Conservation (phyloP, 495 filamentous ascomycete genomes). For the Pyrenula aspistea region DNA sequence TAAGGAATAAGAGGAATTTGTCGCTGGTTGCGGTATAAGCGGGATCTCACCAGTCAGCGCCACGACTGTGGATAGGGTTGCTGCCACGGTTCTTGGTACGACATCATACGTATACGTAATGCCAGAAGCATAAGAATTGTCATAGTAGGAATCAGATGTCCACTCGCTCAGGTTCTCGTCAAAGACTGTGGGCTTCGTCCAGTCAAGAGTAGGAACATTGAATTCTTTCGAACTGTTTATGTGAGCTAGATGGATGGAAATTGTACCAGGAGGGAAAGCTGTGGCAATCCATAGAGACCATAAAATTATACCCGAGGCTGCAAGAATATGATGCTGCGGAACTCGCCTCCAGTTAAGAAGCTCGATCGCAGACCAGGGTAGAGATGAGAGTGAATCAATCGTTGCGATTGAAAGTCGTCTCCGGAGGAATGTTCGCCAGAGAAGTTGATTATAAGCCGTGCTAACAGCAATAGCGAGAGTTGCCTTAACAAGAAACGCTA, state of each 20-base stretch:
- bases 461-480: conserved; percentile 1
- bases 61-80: neutral
- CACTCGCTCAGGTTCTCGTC: no score
- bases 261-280: neutral
- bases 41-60: neutral
- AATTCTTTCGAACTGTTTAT: neutral
- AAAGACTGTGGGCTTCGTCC: neutral
- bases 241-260: neutral
- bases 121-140: no score
- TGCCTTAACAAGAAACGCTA: conserved; percentile 2
- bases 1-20: neutral
- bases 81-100: neutral
- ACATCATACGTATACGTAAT: no score
- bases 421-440: neutral
- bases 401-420: neutral
- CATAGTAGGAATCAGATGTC: no score
- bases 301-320: neutral
- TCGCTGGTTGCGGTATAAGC: neutral
- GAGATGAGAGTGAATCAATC: neutral
- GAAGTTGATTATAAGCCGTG: conserved; percentile 2
- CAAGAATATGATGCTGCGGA: neutral
- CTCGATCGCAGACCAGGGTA: neutral
- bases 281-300: neutral
- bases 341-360: neutral
- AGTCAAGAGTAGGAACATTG: neutral